Evolutionary conservation across 805 yeast genomes (phyloP), one percentile per base, ranked within the genome.

Genomic region (Zygotorulaspora danielsina): DNA sequence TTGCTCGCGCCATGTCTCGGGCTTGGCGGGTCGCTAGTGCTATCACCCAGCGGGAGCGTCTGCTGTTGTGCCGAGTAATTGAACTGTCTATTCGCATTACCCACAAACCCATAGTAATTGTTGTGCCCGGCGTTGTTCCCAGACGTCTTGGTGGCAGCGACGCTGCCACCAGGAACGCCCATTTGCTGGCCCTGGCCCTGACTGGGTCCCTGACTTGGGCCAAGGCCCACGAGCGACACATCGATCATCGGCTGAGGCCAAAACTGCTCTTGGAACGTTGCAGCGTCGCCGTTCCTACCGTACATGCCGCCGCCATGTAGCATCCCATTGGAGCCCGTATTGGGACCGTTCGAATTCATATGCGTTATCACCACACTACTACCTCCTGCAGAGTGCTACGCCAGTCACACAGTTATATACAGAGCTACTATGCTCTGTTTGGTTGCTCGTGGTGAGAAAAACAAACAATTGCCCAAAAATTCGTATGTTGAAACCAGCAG

Each of bases 261-360:
- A 24, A 37, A 37, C 17, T 37, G 40, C 11, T 37, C 40, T 10
- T 37, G 34, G n/a, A 37, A 22, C 17, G 25, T 29, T 16, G 40
- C 4, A 4, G 31, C 40, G 4, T 37, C 40, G 5, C 4, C 31
- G 12, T 12, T 26, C 26, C 25, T 32, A 9, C 12, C 16, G 6
- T 32, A 32, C 22, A 32, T 20, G 19, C n/a, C 17, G 10, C 35
- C 32, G n/a, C 10, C 10, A 21, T 21, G 24, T 10, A 12, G 20
- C 25, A 30, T 27, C n/a, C 25, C 19, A 31, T 39, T 39, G 12
- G 38, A 20, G 9, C 42, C 42, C 11, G 4, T n/a, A 24, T 24
- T 24, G 8, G 27, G 12, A 24, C 27, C 27, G 27, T 13, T 13
- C 12, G 13, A n/a, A 24, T 24, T 24, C 7, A 24, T 24, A 24